Evolutionary conservation across 208 protist genomes (phyloP).

Genomic region (Trichomonas gallinae): DNA sequence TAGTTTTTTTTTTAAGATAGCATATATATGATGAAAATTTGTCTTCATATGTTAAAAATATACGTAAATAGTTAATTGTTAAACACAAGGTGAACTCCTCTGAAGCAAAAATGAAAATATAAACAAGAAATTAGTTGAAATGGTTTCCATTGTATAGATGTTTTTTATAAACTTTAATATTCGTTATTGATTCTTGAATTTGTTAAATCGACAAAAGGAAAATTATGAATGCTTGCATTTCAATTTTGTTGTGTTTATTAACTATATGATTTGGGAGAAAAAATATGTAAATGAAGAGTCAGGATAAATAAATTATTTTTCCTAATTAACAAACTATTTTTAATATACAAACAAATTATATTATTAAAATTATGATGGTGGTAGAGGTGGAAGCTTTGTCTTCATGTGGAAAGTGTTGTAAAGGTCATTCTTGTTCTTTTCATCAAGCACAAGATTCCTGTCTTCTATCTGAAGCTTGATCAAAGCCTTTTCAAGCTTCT

Average conservation of each 20-base stretch:
- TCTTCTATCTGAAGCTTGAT: not conserved
- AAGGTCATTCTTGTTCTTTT: not conserved
- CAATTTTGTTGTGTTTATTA: not conserved
- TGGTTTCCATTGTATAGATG: too few species aligned
- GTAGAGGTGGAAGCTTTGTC: not conserved
- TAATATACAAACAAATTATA: not conserved
- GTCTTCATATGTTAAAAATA: too few species aligned
- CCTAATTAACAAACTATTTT: not conserved
- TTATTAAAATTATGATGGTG: not conserved
- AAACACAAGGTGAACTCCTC: not conserved
- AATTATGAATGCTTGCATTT: not conserved
- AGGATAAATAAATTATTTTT: not conserved
- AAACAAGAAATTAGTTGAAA: too few species aligned
- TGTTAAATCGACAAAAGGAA: too few species aligned
- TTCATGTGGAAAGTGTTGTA: not conserved
- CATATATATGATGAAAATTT: too few species aligned
- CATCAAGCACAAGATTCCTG: not conserved
- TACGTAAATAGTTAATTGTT: too few species aligned
- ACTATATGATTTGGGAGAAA: not conserved
- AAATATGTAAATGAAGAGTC: not conserved
- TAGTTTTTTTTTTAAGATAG: too few species aligned
- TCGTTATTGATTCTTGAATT: too few species aligned
- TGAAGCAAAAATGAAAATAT: too few species aligned
- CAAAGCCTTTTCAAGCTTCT: not conserved
- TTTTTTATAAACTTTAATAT: too few species aligned